These are phyloP conservation scores for Sarocladiaceae sp. DNA, from an alignment of 2,329 filamentous ascomycete species.

Conservation along the genomic window DNA sequence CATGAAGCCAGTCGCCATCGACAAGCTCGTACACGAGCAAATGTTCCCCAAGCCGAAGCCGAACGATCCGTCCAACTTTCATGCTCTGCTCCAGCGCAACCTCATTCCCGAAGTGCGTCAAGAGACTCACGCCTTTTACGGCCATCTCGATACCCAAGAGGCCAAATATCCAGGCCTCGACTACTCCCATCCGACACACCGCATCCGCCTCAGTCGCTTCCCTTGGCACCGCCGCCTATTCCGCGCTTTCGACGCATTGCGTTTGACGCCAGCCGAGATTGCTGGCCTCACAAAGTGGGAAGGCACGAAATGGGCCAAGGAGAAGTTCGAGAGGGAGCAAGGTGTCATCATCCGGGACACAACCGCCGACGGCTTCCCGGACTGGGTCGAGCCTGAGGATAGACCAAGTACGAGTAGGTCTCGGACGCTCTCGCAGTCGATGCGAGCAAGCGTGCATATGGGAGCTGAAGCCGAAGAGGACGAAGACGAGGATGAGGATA, in stretches of 20 bases:
- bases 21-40: conserved; percentile 66
- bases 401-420: conserved; percentile 8
- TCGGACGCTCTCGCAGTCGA: conserved; percentile 14
- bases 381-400: conserved; percentile 38
- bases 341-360: conserved; percentile 65
- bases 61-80: conserved; percentile 66
- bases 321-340: conserved; percentile 72
- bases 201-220: conserved; percentile 71
- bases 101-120: conserved; percentile 73
- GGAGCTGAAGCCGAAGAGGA: conserved; percentile 19
- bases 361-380: conserved; percentile 59
- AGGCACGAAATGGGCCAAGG: conserved; percentile 76
- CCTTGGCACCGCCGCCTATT: conserved; percentile 72
- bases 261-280: conserved; percentile 65
- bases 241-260: conserved; percentile 64
- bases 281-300: conserved; percentile 72
- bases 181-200: conserved; percentile 67
- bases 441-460: conserved; percentile 12
- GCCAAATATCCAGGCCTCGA: conserved; percentile 77
- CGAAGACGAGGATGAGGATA: conserved; percentile 38
- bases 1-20: conserved; percentile 68
- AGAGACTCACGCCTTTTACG: conserved; percentile 73
- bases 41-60: conserved; percentile 65
- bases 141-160: conserved; percentile 71
- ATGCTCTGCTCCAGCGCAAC: conserved; percentile 60